These are phyloP conservation scores for Melocanna baccifera DNA, from an alignment of 176 grass and related monocot genomes.

Conservation along the genomic window DNA sequence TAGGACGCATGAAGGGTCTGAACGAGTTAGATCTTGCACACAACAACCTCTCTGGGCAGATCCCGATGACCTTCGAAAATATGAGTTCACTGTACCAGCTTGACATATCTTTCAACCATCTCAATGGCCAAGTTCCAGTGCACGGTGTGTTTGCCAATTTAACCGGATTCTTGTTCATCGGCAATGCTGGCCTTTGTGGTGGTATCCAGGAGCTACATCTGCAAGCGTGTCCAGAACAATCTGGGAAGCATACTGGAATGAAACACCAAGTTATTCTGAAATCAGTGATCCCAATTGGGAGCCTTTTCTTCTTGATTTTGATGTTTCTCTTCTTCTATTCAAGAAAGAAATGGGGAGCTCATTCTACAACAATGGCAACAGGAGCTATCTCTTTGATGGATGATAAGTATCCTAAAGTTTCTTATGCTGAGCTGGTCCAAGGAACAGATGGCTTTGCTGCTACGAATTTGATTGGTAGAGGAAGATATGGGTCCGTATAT, in stretches of 20 bases:
- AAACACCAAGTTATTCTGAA: not conserved
- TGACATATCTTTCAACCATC: slow-evolving; percentile 51
- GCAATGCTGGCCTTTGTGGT: slow-evolving; percentile 42
- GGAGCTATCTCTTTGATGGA: not conserved
- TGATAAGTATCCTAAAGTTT: not conserved
- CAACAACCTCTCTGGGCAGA: slow-evolving; percentile 48
- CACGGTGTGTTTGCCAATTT: slow-evolving; percentile 41
- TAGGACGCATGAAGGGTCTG: slow-evolving; percentile 39
- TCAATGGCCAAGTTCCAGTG: slow-evolving; percentile 36
- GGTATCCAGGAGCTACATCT: slow-evolving; percentile 30
- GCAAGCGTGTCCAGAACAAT: not conserved
- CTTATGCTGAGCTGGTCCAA: slow-evolving; percentile 35
- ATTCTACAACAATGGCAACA: not conserved
- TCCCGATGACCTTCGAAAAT: slow-evolving; percentile 23
- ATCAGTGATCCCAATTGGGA: not conserved
- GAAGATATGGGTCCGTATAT: slow-evolving; percentile 15
- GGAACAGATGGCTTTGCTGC: slow-evolving; percentile 41
- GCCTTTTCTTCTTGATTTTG: not conserved
- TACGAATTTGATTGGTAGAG: slow-evolving; percentile 34
- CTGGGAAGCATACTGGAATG: not conserved
- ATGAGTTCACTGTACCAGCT: slow-evolving; percentile 24
- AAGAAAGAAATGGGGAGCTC: not conserved
- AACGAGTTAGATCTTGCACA: slow-evolving; percentile 39
- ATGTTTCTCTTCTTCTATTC: not conserved
- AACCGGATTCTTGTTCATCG: slow-evolving; percentile 22